Base-by-base conservation (phyloP, 352 stramenopile species). In the Phytophthora agathidicida region DNA sequence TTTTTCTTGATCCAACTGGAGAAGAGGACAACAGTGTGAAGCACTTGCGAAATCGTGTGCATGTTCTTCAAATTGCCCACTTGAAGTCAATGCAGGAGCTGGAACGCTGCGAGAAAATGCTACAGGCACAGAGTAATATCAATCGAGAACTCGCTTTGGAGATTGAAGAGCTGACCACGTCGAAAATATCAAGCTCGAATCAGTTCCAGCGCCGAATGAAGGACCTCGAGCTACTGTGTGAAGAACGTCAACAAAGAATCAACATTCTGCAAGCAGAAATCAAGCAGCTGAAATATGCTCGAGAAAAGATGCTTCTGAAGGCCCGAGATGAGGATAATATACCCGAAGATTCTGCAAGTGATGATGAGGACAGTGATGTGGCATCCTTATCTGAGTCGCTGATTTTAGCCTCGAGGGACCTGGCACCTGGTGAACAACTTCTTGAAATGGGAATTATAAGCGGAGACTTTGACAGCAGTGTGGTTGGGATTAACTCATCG, bases 61-160 rank as follows among this genome's bases (percentile, higher is more conserved):
- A 98, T 36, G 77, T 93, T 44, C 72, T 98, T 13, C 90, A 98
- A 49, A 75, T 97, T 13, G 78, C 83, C 13, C 93, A 98, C 49
- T 68, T 98, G 5, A 92, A 95, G 38, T 73, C 92, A 7, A 91
- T 91, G 49, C 88, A 96, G 46, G 94, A 98, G 49, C 68, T 97
- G 8, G 94, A 98, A 66, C 73, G 93, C 2, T 90, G 89, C 33
- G 94, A 98, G 51, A 90, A 95, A 61, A 98, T 98, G 92, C 77
- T 98, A 9, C 89, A 98, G 31, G 90, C 91, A 2, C 94, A 98
- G 65, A 97, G 86, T n/a, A 93, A 85, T 36, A 98, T 98, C 65
- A 98, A 98, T 56, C 75, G 86, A 11, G 93, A 98, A 57, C 73
- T 98, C 11, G 73, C 93, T 23, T 68, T 93, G 27, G 93, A 98